Conservation (phyloP, 179 eudicot species). For the Beta corolliflora region DNA sequence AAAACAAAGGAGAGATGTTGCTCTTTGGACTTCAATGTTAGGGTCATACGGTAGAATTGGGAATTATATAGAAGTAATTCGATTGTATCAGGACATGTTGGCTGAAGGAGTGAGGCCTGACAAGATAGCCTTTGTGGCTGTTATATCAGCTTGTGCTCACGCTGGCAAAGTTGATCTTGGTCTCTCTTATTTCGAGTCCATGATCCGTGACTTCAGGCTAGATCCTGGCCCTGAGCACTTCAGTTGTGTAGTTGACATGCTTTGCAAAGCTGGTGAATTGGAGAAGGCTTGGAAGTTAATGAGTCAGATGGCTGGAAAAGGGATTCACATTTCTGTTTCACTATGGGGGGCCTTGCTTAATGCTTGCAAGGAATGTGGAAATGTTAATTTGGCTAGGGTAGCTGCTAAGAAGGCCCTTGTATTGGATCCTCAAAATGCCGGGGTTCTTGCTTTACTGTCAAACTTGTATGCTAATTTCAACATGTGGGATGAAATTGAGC, state of each 20-base stretch:
- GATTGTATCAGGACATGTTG: constrained; percentile 53
- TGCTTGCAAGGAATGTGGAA: constrained; percentile 58
- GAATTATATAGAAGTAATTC: constrained; percentile 41
- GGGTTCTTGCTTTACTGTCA: constrained; percentile 55
- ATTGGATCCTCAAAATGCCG: constrained; percentile 58
- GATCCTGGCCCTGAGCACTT: constrained; percentile 63
- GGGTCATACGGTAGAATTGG: constrained; percentile 69
- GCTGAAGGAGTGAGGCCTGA: constrained; percentile 61
- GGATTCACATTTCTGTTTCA: constrained; percentile 37
- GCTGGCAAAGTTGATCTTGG: constrained; percentile 70
- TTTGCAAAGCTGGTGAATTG: constrained; percentile 69
- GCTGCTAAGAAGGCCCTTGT: constrained; percentile 69
- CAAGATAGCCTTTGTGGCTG: constrained; percentile 61
- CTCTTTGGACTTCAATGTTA: constrained; percentile 77
- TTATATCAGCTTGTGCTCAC: constrained; percentile 73
- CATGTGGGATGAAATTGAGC: constrained; percentile 59
- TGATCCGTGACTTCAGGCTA: constrained; percentile 52
- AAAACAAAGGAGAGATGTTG: constrained; percentile 49
- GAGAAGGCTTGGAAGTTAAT: constrained; percentile 59
- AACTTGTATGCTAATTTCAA: constrained; percentile 60
- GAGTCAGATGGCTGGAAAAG: constrained; percentile 39
- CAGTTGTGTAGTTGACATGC: constrained; percentile 67
- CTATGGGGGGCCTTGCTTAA: constrained; percentile 76
- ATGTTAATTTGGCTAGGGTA: constrained; percentile 56
- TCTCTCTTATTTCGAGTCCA: constrained; percentile 51